Base-by-base conservation (phyloP, 2,329 filamentous ascomycete species). In the Exophiala mesophila region DNA sequence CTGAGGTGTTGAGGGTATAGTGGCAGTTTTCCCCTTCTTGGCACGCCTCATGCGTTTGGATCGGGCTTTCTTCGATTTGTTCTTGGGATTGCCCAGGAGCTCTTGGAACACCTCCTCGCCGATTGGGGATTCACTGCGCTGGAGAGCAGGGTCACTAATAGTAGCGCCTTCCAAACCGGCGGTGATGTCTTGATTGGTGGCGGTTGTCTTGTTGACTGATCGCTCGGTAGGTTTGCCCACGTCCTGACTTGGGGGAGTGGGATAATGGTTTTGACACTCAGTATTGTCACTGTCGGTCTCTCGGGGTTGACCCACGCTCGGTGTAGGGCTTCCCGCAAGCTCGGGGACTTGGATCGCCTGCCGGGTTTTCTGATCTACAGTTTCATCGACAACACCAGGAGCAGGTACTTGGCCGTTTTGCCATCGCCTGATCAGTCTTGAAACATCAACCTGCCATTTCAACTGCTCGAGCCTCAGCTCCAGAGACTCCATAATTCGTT, bases 391-490 rank as follows among this genome's bases (percentile, higher is more conserved):
- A 13, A 49, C 43, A 15, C 46, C 49, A 21, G 45, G 46, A 8
- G 44, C 45, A 12, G 39, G 40, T 34, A 21, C 29, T 31, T 47
- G 39, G 16, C 48, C 54, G 3, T 36, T 41, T 26, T 58, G 58
- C 66, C 65, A 69, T 29, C 53, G 43, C 7, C 56, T 57, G 16
- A 71, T 58, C 6, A 64, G 57, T 28, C 63, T 61, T 42, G 70
- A 72, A 16, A 73, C 70, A 50, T 74, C 69, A 35, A 64, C 66
- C 50, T 74, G 67, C 41, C 61, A 66, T 30, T 70, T 66, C 17
- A 78, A 57, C 9, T 64, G 58, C 39, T 79, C 71, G 6, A 83
- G 59, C 47, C 76, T 77, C 1, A 63, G 63, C 8, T 73, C 66
- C 7, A 81, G 69, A 35, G 72, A 68, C 1, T 62, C 57, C 23